Base-by-base conservation (phyloP, 1,284 basidiomycete genomes). In the Cutaneotrichosporon sp. region DNA sequence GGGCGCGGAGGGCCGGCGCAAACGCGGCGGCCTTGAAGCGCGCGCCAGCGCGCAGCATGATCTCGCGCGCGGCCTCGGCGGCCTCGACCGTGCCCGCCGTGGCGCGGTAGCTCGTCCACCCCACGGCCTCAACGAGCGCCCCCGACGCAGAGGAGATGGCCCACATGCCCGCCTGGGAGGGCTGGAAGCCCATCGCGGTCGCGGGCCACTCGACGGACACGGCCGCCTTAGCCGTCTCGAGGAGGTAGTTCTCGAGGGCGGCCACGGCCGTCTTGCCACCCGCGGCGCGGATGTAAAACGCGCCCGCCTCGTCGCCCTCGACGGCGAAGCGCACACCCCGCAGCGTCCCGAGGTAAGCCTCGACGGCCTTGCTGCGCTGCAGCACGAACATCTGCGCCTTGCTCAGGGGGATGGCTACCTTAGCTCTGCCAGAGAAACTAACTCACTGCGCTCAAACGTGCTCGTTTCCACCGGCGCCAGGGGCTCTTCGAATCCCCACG, bases 331-430 rank as follows among this genome's bases (percentile, higher is more conserved):
- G 18, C 25, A 63, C 45, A 25, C 34, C 49, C 16, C 25, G 14
- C 13, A 62, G 47, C 16, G 22, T 9, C 13, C 25, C 47, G 25
- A 66, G 47, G 47, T 53, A 52, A 36, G 34, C 42, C 18, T 53
- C 18, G 5, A 59, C 45, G 5, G 27, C 51, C 7, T 24, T 22
- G 42, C 60, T 56, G 24, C 60, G 56, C 54, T 68, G 59, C 18
- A 69, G 46, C 27, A 68, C 55, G 55, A 69, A 69, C 50, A 69
- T 54, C 53, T 67, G 63, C 2, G 62, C 56, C 0, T 61, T 24
- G 4, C 56, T 22, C 20, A 69, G 9, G 2, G 43, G 27, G 54
- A 63, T 62, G 3, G 60, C 67, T 66, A 31, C 5, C 1, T 61
- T 25, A 61, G 59, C 50, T 10, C 7, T 9, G 2, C 16, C 38